Base-by-base conservation (phyloP, 2,329 filamentous ascomycete genomes). In the Scytalidium sp. region DNA sequence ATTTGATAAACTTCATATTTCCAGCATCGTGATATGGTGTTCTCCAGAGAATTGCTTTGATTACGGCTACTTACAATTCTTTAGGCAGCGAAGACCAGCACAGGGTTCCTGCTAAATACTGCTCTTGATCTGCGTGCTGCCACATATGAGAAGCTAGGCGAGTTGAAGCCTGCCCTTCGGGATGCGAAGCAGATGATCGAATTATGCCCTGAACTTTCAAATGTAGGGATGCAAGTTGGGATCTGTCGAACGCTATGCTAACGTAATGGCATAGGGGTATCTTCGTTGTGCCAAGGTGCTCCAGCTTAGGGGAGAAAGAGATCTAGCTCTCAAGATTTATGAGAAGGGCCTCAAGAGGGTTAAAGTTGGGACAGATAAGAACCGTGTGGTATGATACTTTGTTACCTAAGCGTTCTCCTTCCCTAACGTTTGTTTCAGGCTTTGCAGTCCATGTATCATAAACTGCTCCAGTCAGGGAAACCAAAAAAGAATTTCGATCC, bases 111-210 rank as follows among this genome's bases (percentile, higher is more conserved):
- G 15, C 49, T 61, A 3, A 45, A 66, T 10, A 63, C 54, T 43
- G 60, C 64, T n/a, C 48, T 67, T 21, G 64, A 67, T 49, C 58
- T 61, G 57, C 59, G 65, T 45, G 63, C 64, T 19, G 64, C 64
- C n/a, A 56, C 63, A 25, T 62, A 61, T 47, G 64, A 67, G 52
- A 67, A 66, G 48, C 46, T 66, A 19, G 49, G 56, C 15, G 43
- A 61, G 21, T 46, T 63, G 2, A 53, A 60, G 25, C 46, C 45
- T 7, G 65, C 64, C 43, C 56, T 66, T 22, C 50, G 52, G 41
- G 65, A 67, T 59, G 58, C 62, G 2, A 65, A 60, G 36, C 32
- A 52, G 23, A 67, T 67, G 60, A 61, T 67, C 17, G 60, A 66
- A 27, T 41, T 57, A 36, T 60, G 60, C 47, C 61, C 62, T 41